A percentile compares a stretch with the other conserved stretches of the same genome.
Evolutionary conservation across 768 basidiomycete species (phyloP).

Genomic region (Lentinula detonsa): DNA sequence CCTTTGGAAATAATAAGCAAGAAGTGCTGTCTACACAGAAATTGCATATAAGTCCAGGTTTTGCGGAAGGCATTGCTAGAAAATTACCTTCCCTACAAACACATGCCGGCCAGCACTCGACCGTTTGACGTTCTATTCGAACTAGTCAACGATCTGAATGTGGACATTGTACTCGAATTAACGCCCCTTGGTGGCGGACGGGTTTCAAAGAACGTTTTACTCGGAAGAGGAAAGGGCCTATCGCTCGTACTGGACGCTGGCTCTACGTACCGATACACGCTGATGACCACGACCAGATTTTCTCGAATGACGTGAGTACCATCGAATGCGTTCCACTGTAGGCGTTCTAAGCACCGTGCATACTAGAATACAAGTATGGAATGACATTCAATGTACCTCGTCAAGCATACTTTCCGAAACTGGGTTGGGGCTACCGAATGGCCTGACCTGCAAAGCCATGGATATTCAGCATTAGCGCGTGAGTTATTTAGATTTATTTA

Average conservation of each 20-base stretch:
- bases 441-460: not conserved
- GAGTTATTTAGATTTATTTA: not conserved
- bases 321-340: not conserved
- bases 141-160: slow-evolving; percentile 39
- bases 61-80: not conserved
- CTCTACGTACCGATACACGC: slow-evolving; percentile 38
- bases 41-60: not conserved
- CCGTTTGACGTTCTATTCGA: slow-evolving; percentile 51
- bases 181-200: not conserved
- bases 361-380: slow-evolving; percentile 38
- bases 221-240: slow-evolving; percentile 34
- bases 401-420: slow-evolving; percentile 15
- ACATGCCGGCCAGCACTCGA: slow-evolving; percentile 42
- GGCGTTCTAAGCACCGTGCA: not conserved
- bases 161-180: not conserved
- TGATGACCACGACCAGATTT: slow-evolving; percentile 24
- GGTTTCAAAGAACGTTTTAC: slow-evolving; percentile 26
- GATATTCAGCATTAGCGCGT: not conserved
- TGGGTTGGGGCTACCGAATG: slow-evolving; percentile 1
- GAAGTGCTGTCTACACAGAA: not conserved
- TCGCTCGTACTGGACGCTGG: slow-evolving; percentile 46
- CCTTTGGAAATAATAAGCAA: slow-evolving; percentile 13
- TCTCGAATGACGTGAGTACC: slow-evolving; percentile 39
- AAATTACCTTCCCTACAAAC: not conserved
- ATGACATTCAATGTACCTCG: slow-evolving; percentile 31